These are phyloP conservation scores for Collybia nuda DNA, from an alignment of 768 basidiomycete genomes.

Conservation along the genomic window DNA sequence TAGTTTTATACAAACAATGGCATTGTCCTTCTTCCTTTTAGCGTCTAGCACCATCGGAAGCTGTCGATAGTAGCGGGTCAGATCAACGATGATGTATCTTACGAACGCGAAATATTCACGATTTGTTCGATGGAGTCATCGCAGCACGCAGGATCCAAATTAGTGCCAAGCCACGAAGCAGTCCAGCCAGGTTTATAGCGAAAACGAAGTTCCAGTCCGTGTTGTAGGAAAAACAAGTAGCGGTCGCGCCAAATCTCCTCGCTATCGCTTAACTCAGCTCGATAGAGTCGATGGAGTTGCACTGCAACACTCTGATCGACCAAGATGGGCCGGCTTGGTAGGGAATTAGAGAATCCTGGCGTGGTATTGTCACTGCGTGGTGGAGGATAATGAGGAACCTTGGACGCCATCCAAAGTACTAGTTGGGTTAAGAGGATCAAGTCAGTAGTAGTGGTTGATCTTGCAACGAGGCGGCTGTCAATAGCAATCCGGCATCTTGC, in stretches of 20 bases:
- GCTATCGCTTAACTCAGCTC: neutral
- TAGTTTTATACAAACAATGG: constrained; percentile 28
- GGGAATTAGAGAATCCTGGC: neutral
- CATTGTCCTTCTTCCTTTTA: constrained; percentile 19
- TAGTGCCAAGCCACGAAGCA: constrained; percentile 17
- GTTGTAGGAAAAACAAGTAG: constrained; percentile 20
- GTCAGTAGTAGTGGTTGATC: too few species aligned
- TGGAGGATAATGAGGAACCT: neutral
- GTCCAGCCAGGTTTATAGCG: constrained; percentile 27
- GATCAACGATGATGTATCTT: neutral
- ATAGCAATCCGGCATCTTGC: too few species aligned
- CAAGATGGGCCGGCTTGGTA: too few species aligned
- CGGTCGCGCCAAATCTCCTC: constrained; percentile 28
- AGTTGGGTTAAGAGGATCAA: too few species aligned
- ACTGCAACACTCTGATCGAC: constrained; percentile 1
- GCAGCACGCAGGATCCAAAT: constrained; percentile 6
- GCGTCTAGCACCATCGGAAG: constrained; percentile 26
- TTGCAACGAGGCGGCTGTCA: too few species aligned
- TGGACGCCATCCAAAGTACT: too few species aligned
- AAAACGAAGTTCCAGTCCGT: constrained; percentile 25
- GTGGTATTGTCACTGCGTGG: neutral
- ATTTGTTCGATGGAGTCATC: constrained; percentile 28
- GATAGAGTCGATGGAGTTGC: constrained; percentile 1
- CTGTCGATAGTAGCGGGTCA: constrained; percentile 11
- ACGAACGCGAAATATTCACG: constrained; percentile 14